Conservation (phyloP, 495 filamentous ascomycete species). For the Thermothielavioides terrestris region DNA sequence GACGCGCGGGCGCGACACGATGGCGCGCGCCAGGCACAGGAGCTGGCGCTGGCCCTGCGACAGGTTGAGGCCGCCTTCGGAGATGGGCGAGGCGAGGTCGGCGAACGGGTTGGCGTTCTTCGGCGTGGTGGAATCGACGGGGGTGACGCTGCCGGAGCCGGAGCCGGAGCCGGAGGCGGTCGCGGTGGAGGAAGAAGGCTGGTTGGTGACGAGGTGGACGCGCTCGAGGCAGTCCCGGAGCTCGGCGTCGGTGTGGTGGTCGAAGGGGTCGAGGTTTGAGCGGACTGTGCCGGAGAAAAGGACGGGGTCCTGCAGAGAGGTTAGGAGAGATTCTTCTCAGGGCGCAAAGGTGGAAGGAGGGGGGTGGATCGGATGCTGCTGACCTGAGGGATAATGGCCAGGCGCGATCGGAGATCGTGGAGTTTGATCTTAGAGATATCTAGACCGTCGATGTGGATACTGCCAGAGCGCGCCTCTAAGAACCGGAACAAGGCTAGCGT, state of each 20-base stretch:
- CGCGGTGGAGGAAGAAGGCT: conserved; percentile 18
- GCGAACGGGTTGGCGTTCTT: conserved; percentile 57
- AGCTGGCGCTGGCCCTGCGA: conserved; percentile 86
- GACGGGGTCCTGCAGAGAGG: conserved; percentile 65
- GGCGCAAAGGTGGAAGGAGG: background rate
- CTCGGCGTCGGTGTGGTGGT: conserved; percentile 60
- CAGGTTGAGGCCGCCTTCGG: conserved; percentile 71
- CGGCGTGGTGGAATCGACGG: conserved; percentile 20
- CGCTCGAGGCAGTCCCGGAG: conserved; percentile 67
- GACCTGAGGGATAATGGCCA: conserved; percentile 75
- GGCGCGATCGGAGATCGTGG: conserved; percentile 60
- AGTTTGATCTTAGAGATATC: conserved; percentile 69
- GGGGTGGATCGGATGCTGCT: background rate
- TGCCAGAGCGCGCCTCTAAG: conserved; percentile 61
- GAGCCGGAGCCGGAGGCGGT: conserved; percentile 19
- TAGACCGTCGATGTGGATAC: conserved; percentile 64
- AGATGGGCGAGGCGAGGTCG: conserved; percentile 52
- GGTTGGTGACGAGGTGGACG: conserved; percentile 59
- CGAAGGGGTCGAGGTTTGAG: conserved; percentile 74
- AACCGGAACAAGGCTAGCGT: conserved; percentile 81
- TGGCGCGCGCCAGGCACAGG: conserved; percentile 79
- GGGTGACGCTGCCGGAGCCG: conserved; percentile 21
- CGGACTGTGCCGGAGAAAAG: conserved; percentile 81
- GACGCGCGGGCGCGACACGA: conserved; percentile 69
- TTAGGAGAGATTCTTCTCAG: background rate